Conservation (phyloP, 805 yeast species). For the Candida rishiriensis region DNA sequence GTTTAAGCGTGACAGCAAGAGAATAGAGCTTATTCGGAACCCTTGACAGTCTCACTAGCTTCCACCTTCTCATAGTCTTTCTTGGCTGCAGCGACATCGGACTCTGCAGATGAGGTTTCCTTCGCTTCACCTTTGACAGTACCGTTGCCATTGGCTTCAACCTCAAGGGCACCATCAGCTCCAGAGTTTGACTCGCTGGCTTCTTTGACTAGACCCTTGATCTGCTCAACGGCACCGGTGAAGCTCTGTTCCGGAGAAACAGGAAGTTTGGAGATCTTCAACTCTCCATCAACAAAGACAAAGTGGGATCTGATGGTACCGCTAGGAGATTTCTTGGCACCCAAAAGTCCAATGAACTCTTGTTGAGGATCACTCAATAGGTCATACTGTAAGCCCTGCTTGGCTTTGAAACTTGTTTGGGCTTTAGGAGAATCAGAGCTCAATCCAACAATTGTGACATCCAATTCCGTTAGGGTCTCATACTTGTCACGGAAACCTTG, state of each 20-base stretch:
- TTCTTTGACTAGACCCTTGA: conserved; percentile 34
- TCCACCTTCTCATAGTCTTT: too few species aligned
- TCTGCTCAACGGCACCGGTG: conserved; percentile 53
- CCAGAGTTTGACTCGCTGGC: not conserved
- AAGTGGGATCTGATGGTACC: conserved; percentile 90
- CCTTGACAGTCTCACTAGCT: too few species aligned
- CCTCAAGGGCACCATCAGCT: too few species aligned
- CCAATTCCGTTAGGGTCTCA: conserved; percentile 41
- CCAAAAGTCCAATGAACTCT: conserved; percentile 65
- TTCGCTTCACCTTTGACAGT: too few species aligned
- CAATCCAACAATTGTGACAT: conserved; percentile 68
- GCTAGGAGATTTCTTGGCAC: conserved; percentile 73
- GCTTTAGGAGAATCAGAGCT: conserved; percentile 79
- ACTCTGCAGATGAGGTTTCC: too few species aligned
- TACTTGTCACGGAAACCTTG: conserved; percentile 76
- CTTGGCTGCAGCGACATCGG: too few species aligned
- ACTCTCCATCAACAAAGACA: conserved; percentile 76
- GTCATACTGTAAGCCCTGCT: conserved; percentile 69
- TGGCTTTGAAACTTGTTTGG: conserved; percentile 69
- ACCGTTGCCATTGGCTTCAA: too few species aligned
- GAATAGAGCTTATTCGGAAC: too few species aligned
- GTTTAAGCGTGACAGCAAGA: too few species aligned
- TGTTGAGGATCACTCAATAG: conserved; percentile 73
- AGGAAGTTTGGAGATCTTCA: conserved; percentile 47
- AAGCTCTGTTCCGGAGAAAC: conserved; percentile 60